Conservation (phyloP, 495 filamentous ascomycete genomes). For the Tetracladium setigerum region DNA sequence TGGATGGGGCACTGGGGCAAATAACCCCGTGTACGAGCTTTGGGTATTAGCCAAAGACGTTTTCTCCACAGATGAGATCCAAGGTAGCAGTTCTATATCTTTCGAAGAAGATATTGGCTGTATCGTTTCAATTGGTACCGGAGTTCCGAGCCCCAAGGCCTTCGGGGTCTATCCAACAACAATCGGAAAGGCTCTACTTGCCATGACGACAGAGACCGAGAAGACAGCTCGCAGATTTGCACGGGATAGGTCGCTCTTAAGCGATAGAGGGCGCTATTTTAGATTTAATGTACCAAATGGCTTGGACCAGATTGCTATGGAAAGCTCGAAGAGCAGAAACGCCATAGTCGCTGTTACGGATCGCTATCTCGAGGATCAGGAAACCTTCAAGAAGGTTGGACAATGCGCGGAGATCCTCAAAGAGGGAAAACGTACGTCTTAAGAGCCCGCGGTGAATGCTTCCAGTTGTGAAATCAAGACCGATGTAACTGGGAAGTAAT, state of each 20-base stretch:
- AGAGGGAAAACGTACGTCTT: no score
- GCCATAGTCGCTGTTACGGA: conserved; percentile 30
- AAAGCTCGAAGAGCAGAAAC: conserved; percentile 28
- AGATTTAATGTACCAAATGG: conserved; percentile 37
- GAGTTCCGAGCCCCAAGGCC: conserved; percentile 26
- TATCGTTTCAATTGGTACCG: conserved; percentile 40
- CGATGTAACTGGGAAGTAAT: conserved; percentile 28
- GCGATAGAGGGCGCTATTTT: conserved; percentile 29
- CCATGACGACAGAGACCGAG: conserved; percentile 31
- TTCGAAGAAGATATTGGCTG: conserved; percentile 29
- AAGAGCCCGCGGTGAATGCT: no score
- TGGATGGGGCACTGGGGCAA: conserved; percentile 31
- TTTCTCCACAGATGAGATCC: no score
- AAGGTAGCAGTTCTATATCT: conserved; percentile 27
- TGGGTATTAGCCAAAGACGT: conserved; percentile 29
- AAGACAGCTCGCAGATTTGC: conserved; percentile 29
- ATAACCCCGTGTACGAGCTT: conserved; percentile 41
- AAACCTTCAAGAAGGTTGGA: conserved; percentile 31
- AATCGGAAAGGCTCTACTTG: conserved; percentile 20
- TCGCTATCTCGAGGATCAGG: conserved; percentile 28
- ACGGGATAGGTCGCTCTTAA: conserved; percentile 26
- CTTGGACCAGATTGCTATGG: conserved; percentile 30
- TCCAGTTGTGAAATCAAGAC: no score
- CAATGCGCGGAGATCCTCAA: no score
- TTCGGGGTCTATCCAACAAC: conserved; percentile 22